phyloP scores from a whole-genome alignment of 345 rosid genomes.

The Angophora floribunda region DNA sequence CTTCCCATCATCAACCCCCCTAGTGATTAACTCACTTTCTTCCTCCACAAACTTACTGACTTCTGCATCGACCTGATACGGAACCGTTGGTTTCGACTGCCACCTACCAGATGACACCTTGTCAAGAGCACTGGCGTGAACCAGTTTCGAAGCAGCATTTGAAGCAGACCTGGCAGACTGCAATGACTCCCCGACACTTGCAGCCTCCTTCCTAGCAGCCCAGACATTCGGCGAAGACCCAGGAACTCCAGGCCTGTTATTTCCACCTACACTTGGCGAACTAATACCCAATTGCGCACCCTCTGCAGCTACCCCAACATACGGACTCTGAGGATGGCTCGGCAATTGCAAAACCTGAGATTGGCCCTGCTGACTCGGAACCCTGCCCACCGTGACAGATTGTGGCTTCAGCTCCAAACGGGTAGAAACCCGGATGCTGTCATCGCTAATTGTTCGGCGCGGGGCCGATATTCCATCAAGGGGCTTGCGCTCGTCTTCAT shows the following conservation, averaged over 20 bases:
- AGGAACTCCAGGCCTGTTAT: slow-evolving; percentile 11
- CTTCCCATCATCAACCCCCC: slow-evolving; percentile 15
- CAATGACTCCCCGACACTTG: slow-evolving; percentile 19
- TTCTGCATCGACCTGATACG: slow-evolving; percentile 36
- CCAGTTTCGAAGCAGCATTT: slow-evolving; percentile 46
- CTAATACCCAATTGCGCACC: slow-evolving; percentile 7
- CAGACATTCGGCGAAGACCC: slow-evolving; percentile 48
- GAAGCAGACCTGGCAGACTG: slow-evolving; percentile 40
- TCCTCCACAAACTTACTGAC: slow-evolving; percentile 29
- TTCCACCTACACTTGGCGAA: slow-evolving; percentile 18
- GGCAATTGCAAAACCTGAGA: slow-evolving; percentile 3
- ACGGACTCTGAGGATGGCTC: slow-evolving; percentile 10
- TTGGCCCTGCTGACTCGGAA: slow-evolving; percentile 9
- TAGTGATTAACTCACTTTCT: slow-evolving; percentile 14
- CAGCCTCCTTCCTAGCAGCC: slow-evolving; percentile 46
- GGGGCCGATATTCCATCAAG: slow-evolving; percentile 58
- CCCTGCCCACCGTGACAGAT: slow-evolving; percentile 24
- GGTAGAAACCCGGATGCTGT: slow-evolving; percentile 24
- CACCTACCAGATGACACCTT: slow-evolving; percentile 75
- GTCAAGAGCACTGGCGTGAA: slow-evolving; percentile 60
- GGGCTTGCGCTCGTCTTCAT: slow-evolving; percentile 80
- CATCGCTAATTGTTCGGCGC: slow-evolving; percentile 53
- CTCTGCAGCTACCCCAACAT: slow-evolving; percentile 33
- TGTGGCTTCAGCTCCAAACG: slow-evolving; percentile 35
- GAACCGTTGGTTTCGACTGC: slow-evolving; percentile 40